Evolutionary conservation across 257 asterid genomes (phyloP).

Genomic region (Fraxinus cuspidata): DNA sequence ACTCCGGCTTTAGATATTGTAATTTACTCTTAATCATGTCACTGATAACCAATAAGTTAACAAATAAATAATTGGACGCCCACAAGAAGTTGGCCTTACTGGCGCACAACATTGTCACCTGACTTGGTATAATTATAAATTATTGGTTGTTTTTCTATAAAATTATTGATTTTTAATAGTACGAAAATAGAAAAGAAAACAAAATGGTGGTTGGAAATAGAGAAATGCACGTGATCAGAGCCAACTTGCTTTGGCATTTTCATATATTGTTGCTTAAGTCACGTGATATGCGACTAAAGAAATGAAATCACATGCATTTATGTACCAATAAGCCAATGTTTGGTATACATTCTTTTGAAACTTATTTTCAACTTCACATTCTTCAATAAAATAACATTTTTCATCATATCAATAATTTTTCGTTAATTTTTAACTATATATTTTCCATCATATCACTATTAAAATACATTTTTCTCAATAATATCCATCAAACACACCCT

Average conservation of each 20-base stretch:
- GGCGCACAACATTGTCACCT: background rate
- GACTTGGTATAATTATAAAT: background rate
- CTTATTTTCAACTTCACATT: too few relatives aligned
- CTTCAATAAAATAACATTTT: too few relatives aligned
- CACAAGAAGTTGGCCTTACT: background rate
- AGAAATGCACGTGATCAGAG: background rate
- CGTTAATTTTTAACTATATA: too few relatives aligned
- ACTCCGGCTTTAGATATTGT: slow-evolving; percentile 23
- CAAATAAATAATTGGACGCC: background rate
- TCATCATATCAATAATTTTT: too few relatives aligned
- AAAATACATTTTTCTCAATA: too few relatives aligned
- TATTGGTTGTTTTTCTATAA: background rate
- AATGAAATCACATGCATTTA: background rate
- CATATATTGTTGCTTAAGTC: background rate
- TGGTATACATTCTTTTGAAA: too few relatives aligned
- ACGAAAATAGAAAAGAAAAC: background rate
- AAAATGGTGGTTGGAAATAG: background rate
- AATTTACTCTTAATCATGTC: slow-evolving; percentile 22
- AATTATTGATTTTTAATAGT: background rate
- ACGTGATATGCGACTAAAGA: background rate
- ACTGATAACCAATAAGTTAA: background rate
- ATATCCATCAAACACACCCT: too few relatives aligned
- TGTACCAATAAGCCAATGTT: background rate
- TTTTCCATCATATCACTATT: too few relatives aligned
- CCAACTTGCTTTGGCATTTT: background rate